Evolutionary conservation across 805 yeast genomes (phyloP), one percentile per base, ranked within the genome.

Genomic region (Jamesozyma hellenica): DNA sequence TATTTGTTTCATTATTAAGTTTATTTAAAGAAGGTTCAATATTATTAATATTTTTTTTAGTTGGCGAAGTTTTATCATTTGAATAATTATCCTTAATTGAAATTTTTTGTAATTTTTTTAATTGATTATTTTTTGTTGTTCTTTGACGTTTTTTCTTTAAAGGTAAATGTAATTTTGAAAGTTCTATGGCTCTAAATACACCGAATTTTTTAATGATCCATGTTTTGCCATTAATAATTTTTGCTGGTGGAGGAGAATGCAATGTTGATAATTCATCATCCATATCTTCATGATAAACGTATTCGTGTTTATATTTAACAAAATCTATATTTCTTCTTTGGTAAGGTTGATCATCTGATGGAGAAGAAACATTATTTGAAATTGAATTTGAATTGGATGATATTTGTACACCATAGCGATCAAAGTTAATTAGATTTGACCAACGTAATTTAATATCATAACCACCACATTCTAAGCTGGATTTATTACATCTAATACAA

Each of bases 251-350:
- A 26, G 73, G 69, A 10, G 66, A 50, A 44, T 81, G 79, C n/a
- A 58, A 44, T 16, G 46, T 46, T 14, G 52, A 48, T 17, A 85
- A 60, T 48, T 82, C 85, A 32, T 66, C 65, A 56, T 87, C 95
- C 77, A 87, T 79, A 16, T 85, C 94, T 28, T 82, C 86, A 55
- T 86, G 85, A n/a, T 76, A 72, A 82, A 87, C 40, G 68, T 72
- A 57, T 84, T 85, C 70, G 17, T 72, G 70, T 14, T 82, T 75
- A 67, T 86, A 87, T 42, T 64, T 68, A 0, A 86, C 95, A 57
- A 82, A 81, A 3, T 75, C 88, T 11, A 84, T 73, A 39, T 76
- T 72, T 47, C 94, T 64, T 53, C 94, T 63, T 51, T 79, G 86
- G 48, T 73, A 79, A 37, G 72, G 75, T 35, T 73, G 79, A 34